Conservation (phyloP, 108 stramenopile species). For the Pseudonitzschia pungens region DNA sequence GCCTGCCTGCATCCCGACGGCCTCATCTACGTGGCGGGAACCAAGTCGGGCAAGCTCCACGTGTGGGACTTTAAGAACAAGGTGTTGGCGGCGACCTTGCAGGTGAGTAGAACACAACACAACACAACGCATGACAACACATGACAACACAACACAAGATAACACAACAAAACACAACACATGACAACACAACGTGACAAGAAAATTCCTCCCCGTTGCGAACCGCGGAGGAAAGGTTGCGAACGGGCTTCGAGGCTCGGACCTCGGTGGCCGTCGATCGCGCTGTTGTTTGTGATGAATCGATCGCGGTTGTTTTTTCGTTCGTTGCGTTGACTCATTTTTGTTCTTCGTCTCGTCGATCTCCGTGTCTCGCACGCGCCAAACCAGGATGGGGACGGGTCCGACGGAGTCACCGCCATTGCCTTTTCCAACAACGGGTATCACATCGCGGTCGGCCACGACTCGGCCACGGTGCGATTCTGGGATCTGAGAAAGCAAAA, state of each 20-base stretch:
- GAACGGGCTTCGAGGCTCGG: no score
- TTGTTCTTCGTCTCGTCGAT: constrained; percentile 16
- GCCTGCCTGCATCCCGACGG: constrained; percentile 92
- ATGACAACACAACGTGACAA: no score
- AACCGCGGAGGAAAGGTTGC: no score
- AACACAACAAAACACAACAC: no score
- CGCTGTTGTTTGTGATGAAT: no score
- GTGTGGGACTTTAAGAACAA: constrained; percentile 90
- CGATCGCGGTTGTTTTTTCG: not conserved
- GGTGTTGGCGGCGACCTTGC: constrained; percentile 54
- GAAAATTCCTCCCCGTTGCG: no score
- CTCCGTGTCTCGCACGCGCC: not conserved
- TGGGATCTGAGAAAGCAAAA: constrained; percentile 91
- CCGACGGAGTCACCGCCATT: constrained; percentile 53
- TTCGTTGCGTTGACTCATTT: constrained; percentile 10
- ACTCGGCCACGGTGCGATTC: constrained; percentile 48
- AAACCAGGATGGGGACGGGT: constrained; percentile 26
- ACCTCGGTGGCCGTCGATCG: no score
- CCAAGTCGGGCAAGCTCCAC: constrained; percentile 47
- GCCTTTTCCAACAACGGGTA: constrained; percentile 90
- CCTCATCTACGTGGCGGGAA: constrained; percentile 74
- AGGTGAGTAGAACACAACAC: no score
- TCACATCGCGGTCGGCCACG: constrained; percentile 57
- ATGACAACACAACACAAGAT: no score
- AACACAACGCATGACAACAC: no score